phyloP scores from a whole-genome alignment of 2,329 filamentous ascomycete genomes.

The Calonectria ilicicola region DNA sequence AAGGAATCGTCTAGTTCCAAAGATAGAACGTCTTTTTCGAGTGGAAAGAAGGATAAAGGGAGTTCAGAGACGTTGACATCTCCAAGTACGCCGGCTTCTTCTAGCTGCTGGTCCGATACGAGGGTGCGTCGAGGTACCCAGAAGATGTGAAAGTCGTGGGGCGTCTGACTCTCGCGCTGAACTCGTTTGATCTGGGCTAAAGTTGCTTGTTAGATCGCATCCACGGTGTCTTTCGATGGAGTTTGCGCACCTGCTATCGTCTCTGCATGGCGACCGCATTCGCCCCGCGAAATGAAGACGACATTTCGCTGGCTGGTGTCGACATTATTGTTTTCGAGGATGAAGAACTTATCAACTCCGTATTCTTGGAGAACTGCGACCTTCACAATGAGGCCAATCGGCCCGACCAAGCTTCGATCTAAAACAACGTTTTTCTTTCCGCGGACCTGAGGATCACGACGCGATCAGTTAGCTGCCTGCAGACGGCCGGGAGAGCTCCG shows the following conservation, averaged over 20 bases:
- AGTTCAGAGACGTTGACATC: constrained; percentile 92
- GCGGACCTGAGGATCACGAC: constrained; percentile 75
- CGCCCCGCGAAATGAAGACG: constrained; percentile 91
- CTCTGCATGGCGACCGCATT: constrained; percentile 86
- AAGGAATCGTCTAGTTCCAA: constrained; percentile 91
- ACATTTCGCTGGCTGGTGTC: constrained; percentile 96
- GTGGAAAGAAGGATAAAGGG: constrained; percentile 88
- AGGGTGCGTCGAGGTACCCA: constrained; percentile 95
- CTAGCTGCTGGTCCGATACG: constrained; percentile 90
- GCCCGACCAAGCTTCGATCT: constrained; percentile 89
- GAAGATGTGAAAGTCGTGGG: constrained; percentile 97
- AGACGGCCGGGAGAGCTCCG: constrained; percentile 25
- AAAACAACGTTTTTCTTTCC: constrained; percentile 99
- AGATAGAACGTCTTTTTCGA: constrained; percentile 92
- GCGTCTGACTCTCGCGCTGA: constrained; percentile 86
- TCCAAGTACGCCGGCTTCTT: constrained; percentile 92
- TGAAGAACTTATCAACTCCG: constrained; percentile 97
- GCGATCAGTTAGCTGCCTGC: constrained; percentile 31
- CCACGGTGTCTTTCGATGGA: neutral
- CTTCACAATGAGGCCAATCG: constrained; percentile 91
- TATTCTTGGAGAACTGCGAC: constrained; percentile 97
- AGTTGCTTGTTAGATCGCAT: constrained; percentile 47
- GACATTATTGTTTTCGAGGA: constrained; percentile 94
- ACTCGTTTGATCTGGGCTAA: constrained; percentile 91
- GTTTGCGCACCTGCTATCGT: constrained; percentile 83